Evolutionary conservation across 345 rosid species (phyloP).

Genomic region (Adansonia digitata): DNA sequence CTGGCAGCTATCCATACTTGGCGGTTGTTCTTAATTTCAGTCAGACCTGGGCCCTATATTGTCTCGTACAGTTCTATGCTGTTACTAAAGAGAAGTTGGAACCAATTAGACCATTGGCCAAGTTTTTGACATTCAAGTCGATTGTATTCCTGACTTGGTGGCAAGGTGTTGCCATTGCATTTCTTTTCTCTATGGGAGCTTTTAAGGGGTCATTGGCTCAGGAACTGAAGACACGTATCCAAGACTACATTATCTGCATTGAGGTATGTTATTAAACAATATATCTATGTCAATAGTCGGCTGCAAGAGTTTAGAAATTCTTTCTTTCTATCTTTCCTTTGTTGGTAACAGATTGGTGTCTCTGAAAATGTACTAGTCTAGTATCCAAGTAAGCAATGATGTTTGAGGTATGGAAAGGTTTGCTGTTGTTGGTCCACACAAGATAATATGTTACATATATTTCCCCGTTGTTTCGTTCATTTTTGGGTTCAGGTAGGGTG

Average conservation of each 20-base stretch:
- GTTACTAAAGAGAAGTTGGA: constrained; percentile 81
- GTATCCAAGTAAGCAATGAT: neutral
- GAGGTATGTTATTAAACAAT: constrained; percentile 46
- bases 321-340: neutral
- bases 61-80: constrained; percentile 92
- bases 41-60: constrained; percentile 95
- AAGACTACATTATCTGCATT: constrained; percentile 94
- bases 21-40: constrained; percentile 96
- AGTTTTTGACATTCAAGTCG: constrained; percentile 90
- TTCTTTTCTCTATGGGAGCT: constrained; percentile 84
- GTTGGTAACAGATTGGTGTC: neutral
- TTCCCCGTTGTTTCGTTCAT: neutral
- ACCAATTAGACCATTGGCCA: constrained; percentile 92
- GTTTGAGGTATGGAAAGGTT: neutral
- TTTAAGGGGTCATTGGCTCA: constrained; percentile 82
- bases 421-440: neutral
- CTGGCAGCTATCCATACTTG: constrained; percentile 88
- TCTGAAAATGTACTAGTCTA: constrained; percentile 5
- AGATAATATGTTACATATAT: neutral
- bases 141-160: constrained; percentile 99
- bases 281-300: neutral
- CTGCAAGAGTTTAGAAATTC: neutral
- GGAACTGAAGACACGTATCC: constrained; percentile 84
- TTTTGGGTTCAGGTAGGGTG: neutral
- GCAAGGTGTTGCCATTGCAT: constrained; percentile 95